Base-by-base conservation (phyloP, 1,284 basidiomycete genomes). In the Cystobasidium sp. region DNA sequence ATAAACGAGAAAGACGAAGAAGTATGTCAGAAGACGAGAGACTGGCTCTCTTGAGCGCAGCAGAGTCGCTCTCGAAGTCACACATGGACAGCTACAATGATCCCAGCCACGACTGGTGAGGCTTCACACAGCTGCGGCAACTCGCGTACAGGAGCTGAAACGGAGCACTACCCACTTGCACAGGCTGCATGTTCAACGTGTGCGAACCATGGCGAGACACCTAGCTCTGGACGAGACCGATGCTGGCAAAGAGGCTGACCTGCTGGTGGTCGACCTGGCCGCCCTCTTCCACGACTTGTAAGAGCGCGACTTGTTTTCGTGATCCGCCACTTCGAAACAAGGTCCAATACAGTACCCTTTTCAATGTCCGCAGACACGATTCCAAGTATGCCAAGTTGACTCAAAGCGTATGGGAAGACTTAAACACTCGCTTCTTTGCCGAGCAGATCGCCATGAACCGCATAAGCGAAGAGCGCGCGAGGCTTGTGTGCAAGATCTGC, bases 281-380 rank as follows among this genome's bases (percentile, higher is more conserved):
- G 91, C 94, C 3, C 86, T 97, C 58, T 87, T 95, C 67, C 94
- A 97, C 81, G 94, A 97, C 83, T 86, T 96, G 63, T 86, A 52
- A 6, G 64, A 44, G 6, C 53, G 55, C 49, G 55, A 6, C 44
- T 61, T 31, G 46, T 49, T 41, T 22, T 7, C 55, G 24, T 52
- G 46, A 1, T 9, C 7, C 16, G 47, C n/a, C 49, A 39, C 49
- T 20, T 39, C 20, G 44, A n/a, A n/a, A n/a, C 44, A 58, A 43
- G 51, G 10, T 68, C 18, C 24, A 20, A 16, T 8, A 20, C 14
- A 8, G 14, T 12, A 39, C 9, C 10, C 31, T 8, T 31, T 3
- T 7, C 39, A 9, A n/a, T 62, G n/a, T 24, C 22, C 39, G 24
- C 37, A 69, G 68, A 51, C 69, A 92, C 44, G 93, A 94, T 85